These are phyloP conservation scores for Parastagonospora avenae DNA, from an alignment of 2,329 filamentous ascomycete species.

Conservation along the genomic window DNA sequence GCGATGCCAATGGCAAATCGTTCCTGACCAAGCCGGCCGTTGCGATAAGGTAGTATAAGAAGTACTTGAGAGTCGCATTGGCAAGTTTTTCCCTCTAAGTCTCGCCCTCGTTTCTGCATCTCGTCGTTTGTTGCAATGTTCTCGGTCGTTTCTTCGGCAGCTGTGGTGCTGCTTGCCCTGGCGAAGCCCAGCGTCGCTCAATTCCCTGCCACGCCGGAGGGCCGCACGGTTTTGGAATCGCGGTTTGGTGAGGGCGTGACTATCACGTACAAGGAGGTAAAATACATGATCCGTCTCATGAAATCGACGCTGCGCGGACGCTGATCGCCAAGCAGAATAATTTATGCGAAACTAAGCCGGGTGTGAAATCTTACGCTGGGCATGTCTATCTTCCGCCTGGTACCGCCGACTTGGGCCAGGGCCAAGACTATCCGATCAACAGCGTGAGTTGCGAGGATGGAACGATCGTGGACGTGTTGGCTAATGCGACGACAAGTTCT, in stretches of 20 bases:
- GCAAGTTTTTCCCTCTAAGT: too few species aligned
- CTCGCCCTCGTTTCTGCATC: too few species aligned
- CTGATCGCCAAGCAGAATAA: constrained; percentile 34
- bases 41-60: too few species aligned
- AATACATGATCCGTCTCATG: neutral
- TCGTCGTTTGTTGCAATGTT: constrained; percentile 2
- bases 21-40: neutral
- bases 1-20: too few species aligned
- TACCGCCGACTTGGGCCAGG: constrained; percentile 22
- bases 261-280: constrained; percentile 34
- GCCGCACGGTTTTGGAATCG: constrained; percentile 22
- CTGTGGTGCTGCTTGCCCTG: constrained; percentile 8
- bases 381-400: constrained; percentile 47
- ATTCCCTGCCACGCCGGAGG: constrained; percentile 15
- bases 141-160: constrained; percentile 1
- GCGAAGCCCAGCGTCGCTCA: constrained; percentile 14
- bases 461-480: neutral
- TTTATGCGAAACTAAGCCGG: constrained; percentile 59
- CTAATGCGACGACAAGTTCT: constrained; percentile 28
- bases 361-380: constrained; percentile 59
- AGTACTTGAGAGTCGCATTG: too few species aligned
- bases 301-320: neutral
- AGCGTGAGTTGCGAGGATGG: constrained; percentile 1
- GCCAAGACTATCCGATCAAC: constrained; percentile 27
- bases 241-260: constrained; percentile 26